Percentiles rank a stretch among this genome's conserved stretches.
Evolutionary conservation across 805 yeast species (phyloP).

Genomic region (Candida pseudofarinosa): DNA sequence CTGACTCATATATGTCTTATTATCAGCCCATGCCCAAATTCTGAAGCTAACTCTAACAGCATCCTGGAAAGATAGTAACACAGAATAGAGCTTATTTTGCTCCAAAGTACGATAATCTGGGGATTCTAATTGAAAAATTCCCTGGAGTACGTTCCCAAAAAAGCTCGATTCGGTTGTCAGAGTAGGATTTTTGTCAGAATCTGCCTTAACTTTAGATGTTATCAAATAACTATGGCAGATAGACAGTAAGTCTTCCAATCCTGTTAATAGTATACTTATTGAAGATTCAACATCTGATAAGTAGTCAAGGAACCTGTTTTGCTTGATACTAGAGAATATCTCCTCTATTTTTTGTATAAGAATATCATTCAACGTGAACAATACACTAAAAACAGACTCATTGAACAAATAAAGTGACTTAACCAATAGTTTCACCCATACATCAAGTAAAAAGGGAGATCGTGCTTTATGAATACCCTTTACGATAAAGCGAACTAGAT

Average conservation of each 20-base stretch:
- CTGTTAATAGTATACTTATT: slow-evolving; percentile 48
- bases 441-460: slow-evolving; percentile 39
- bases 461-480: slow-evolving; percentile 45
- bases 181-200: slow-evolving; percentile 10
- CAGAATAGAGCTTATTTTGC: slow-evolving; percentile 50
- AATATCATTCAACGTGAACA: slow-evolving; percentile 51
- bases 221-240: slow-evolving; percentile 53
- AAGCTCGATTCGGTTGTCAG: slow-evolving; percentile 43
- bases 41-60: slow-evolving; percentile 51
- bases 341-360: slow-evolving; percentile 37
- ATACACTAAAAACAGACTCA: slow-evolving; percentile 51
- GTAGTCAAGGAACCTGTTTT: slow-evolving; percentile 10
- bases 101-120: slow-evolving; percentile 49
- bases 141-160: slow-evolving; percentile 67
- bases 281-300: slow-evolving; percentile 36
- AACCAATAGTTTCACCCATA: slow-evolving; percentile 49
- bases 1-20: slow-evolving; percentile 13
- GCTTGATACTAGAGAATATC: slow-evolving; percentile 25
- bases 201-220: slow-evolving; percentile 25
- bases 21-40: slow-evolving; percentile 72
- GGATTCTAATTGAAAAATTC: slow-evolving; percentile 72
- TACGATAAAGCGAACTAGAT: slow-evolving; percentile 42
- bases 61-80: slow-evolving; percentile 61
- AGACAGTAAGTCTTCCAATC: slow-evolving; percentile 63
- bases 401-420: slow-evolving; percentile 49